Conservation (phyloP, 495 filamentous ascomycete genomes). For the Hypoxylon fragiforme region DNA sequence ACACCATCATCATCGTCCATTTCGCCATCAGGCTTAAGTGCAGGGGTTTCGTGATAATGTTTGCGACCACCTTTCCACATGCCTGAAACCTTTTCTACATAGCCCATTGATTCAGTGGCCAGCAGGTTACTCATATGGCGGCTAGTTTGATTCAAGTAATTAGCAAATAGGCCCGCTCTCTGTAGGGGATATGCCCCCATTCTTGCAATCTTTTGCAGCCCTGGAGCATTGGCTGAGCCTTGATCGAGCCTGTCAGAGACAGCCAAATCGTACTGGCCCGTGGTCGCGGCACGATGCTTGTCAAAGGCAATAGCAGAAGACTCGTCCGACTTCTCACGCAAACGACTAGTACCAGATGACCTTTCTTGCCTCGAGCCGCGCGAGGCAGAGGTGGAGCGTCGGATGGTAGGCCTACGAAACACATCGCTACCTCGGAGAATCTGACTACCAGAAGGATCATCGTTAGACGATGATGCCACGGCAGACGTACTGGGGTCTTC, state of each 20-base stretch:
- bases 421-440: constrained; percentile 86
- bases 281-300: constrained; percentile 38
- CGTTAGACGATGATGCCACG: constrained; percentile 68
- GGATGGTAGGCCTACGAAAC: constrained; percentile 82
- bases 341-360: constrained; percentile 13
- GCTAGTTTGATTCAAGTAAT: constrained; percentile 72
- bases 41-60: constrained; percentile 81
- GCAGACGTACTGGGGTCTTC: constrained; percentile 71
- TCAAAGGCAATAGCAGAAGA: constrained; percentile 5
- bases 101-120: constrained; percentile 94
- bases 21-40: constrained; percentile 64
- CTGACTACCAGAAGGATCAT: constrained; percentile 86
- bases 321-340: constrained; percentile 16
- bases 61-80: constrained; percentile 93
- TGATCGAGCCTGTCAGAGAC: constrained; percentile 36
- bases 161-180: constrained; percentile 81
- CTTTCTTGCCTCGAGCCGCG: constrained; percentile 24
- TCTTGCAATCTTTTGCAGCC: constrained; percentile 71
- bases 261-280: constrained; percentile 42
- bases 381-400: constrained; percentile 46
- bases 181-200: constrained; percentile 82
- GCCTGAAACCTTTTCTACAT: constrained; percentile 94
- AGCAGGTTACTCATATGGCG: constrained; percentile 83
- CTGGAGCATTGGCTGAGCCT: constrained; percentile 50
- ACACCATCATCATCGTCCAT: constrained; percentile 62